These are phyloP conservation scores for Globisporangium heterothallicum DNA, from an alignment of 352 stramenopile species.

Conservation along the genomic window DNA sequence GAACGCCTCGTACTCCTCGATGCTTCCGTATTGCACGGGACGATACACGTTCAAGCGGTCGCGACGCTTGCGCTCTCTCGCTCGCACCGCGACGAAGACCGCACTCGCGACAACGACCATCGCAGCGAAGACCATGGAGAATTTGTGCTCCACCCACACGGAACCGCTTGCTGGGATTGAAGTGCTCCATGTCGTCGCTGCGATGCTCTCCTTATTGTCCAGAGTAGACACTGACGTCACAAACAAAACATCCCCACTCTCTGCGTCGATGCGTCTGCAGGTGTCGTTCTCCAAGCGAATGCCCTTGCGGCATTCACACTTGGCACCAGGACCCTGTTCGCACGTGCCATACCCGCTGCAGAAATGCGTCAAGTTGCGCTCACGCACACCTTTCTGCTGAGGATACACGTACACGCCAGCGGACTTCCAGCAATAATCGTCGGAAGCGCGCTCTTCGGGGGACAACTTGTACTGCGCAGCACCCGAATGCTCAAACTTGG, in stretches of 20 bases:
- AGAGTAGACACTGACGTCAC: constrained; percentile 7
- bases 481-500: constrained; percentile 10
- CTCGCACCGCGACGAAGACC: constrained; percentile 21
- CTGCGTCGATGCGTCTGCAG: constrained; percentile 60
- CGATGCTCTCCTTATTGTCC: background rate
- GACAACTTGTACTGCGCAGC: constrained; percentile 14
- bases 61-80: constrained; percentile 22
- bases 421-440: constrained; percentile 69
- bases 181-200: constrained; percentile 6
- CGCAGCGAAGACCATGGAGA: constrained; percentile 4
- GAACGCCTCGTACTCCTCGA: constrained; percentile 21
- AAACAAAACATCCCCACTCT: constrained; percentile 24
- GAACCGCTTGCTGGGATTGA: background rate
- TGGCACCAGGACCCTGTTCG: constrained; percentile 41
- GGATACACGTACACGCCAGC: constrained; percentile 54
- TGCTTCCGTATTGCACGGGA: constrained; percentile 39
- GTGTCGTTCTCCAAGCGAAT: constrained; percentile 38
- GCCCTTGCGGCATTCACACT: constrained; percentile 44
- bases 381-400: constrained; percentile 51
- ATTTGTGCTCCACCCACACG: background rate
- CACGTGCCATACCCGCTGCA: constrained; percentile 68
- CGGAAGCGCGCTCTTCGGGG: constrained; percentile 36
- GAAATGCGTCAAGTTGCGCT: constrained; percentile 51
- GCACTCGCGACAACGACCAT: constrained; percentile 20
- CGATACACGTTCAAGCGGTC: constrained; percentile 28